A percentile compares a stretch with the other conserved stretches of the same genome.
These are phyloP conservation scores for Aspergillus niger DNA, from an alignment of 2,329 filamentous ascomycete genomes.

Conservation along the genomic window DNA sequence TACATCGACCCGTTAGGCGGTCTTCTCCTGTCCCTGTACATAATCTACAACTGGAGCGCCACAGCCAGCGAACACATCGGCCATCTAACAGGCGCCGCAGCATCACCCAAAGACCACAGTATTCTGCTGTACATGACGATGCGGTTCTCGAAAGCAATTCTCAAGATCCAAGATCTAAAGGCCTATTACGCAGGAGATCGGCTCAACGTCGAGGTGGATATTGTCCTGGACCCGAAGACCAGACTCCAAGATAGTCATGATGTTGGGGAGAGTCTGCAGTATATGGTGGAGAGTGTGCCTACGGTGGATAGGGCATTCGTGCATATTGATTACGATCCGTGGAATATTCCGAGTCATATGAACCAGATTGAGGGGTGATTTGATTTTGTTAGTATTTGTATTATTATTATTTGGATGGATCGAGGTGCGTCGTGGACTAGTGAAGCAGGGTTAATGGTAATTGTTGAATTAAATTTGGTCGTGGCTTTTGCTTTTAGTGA, in stretches of 20 bases:
- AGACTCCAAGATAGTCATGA: conserved; percentile 62
- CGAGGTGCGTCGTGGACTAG: no score
- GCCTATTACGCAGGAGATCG: conserved; percentile 64
- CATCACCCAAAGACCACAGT: conserved; percentile 67
- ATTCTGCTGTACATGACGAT: conserved; percentile 87
- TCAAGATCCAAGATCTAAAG: conserved; percentile 62
- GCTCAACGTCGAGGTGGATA: conserved; percentile 65
- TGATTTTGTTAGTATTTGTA: no score
- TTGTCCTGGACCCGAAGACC: conserved; percentile 60
- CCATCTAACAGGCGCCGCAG: conserved; percentile 63
- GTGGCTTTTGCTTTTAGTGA: no score
- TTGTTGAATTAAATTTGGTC: no score
- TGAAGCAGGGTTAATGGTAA: no score
- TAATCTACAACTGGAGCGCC: conserved; percentile 62
- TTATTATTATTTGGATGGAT: no score
- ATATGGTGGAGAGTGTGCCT: conserved; percentile 59
- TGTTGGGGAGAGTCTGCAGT: conserved; percentile 61
- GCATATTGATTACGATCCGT: conserved; percentile 51
- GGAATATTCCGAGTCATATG: conserved; percentile 48
- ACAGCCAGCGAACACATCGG: conserved; percentile 65
- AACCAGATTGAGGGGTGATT: conserved; percentile 29
- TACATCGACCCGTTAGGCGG: conserved; percentile 64
- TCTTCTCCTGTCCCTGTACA: conserved; percentile 62
- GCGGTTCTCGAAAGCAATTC: conserved; percentile 86
- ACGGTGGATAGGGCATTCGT: conserved; percentile 51